These are phyloP conservation scores for Yarrowia osloensis DNA, from an alignment of 805 yeast genomes.

Conservation along the genomic window DNA sequence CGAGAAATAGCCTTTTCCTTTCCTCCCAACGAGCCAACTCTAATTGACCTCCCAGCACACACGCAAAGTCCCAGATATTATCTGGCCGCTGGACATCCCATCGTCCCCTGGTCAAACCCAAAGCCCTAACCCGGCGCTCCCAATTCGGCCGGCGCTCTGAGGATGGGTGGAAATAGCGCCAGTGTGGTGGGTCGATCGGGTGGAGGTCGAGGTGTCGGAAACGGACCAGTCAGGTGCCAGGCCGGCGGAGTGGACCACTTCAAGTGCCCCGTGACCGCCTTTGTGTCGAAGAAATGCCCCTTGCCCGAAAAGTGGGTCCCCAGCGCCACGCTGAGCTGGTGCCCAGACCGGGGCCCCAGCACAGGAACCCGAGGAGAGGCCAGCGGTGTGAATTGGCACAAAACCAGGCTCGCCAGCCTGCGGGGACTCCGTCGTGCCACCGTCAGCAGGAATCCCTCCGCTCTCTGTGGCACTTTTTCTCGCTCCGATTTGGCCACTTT, in stretches of 20 bases:
- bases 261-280: not conserved
- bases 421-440: not conserved
- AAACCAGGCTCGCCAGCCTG: not conserved
- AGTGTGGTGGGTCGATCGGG: constrained; percentile 14
- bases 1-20: constrained; percentile 5
- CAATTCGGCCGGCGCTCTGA: not conserved
- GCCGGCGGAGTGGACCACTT: not conserved
- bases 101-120: not conserved
- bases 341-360: not conserved
- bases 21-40: constrained; percentile 15
- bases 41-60: constrained; percentile 8
- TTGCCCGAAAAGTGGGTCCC: not conserved
- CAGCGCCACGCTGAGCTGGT: not conserved
- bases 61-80: not conserved
- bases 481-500: constrained; percentile 20
- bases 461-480: not conserved
- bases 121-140: constrained; percentile 3
- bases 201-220: not conserved
- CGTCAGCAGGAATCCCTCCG: not conserved
- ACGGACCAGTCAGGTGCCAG: not conserved
- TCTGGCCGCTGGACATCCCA: not conserved
- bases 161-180: constrained; percentile 21
- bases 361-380: not conserved
- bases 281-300: not conserved
- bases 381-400: constrained; percentile 4